Evolutionary conservation across 192 early-diverging fungal species (phyloP), one percentile per base, ranked within the genome.

Genomic region (Coemansia sp.): DNA sequence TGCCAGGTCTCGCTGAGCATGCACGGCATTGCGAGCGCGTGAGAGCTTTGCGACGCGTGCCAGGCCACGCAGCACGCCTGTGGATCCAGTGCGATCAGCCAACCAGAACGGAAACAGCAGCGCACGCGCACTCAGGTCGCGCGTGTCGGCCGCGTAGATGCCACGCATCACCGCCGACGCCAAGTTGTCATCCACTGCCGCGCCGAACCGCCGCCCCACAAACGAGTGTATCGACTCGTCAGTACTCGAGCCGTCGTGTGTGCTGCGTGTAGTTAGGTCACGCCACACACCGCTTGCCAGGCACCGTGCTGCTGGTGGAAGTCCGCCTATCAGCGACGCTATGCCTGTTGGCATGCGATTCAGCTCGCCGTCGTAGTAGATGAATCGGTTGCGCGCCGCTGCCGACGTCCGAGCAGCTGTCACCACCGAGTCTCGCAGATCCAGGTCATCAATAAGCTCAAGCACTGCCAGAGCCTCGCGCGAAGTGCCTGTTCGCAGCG

Each of bases 151-250:
- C 1, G 95, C 95, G 78, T 97, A 97, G 32, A 98, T 94, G 0
- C 97, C 97, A 67, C 96, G 95, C 61, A 96, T 87, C 37, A 96
- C 83, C 0, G 97, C 93, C 37, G 93, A 94, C 6, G 95, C 88
- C 69, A 98, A 67, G 52, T 92, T 92, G 62, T 95, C 86, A 46
- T 95, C 92, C 3, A 96, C 80, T 3, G 79, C 76, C 19, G 73
- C 67, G 44, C 91, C 89, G 69, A 98, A 95, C 28, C 95, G 86
- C 50, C 95, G 82, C 30, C 76, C 72, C 5, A 95, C 79, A 87
- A 98, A 96, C 42, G 72, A 69, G 76, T 92, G 87, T 43, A 98
- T 90, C n/a, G 89, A 91, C 76, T 97, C 97, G 74, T 98, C 96
- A 6, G 49, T 50, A 1, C 47, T 35, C 2, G 65, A 14, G 50